phyloP scores from a whole-genome alignment of 441 rosid genomes.

The Rhodomyrtus psidioides region DNA sequence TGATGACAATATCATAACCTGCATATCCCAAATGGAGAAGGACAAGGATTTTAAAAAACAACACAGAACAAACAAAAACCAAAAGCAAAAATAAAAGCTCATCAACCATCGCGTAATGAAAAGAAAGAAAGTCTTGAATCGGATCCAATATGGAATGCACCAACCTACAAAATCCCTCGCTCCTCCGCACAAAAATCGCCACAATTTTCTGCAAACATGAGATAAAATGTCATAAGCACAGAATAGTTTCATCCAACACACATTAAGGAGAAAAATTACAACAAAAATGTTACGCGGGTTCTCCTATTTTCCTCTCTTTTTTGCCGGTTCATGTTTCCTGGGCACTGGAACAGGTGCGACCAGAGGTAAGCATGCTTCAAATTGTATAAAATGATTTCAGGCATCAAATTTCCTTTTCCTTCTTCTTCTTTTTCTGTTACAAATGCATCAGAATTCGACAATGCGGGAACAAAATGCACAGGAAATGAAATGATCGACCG shows the following conservation, averaged over 20 bases:
- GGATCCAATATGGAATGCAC: neutral
- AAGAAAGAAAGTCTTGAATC: neutral
- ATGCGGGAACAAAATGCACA: neutral
- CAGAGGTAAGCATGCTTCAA: neutral
- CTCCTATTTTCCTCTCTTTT: neutral
- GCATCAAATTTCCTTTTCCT: neutral
- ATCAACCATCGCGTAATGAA: neutral
- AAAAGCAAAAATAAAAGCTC: neutral
- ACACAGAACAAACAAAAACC: neutral
- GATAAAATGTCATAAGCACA: neutral
- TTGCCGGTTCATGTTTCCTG: neutral
- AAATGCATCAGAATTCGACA: neutral
- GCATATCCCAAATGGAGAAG: neutral
- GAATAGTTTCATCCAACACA: neutral
- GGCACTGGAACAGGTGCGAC: neutral
- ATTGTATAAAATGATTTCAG: neutral
- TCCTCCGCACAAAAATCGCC: constrained; percentile 55
- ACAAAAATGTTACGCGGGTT: neutral
- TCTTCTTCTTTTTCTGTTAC: neutral
- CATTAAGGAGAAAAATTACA: constrained; percentile 5
- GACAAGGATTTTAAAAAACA: neutral
- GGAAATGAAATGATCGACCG: neutral
- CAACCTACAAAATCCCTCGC: constrained; percentile 42
- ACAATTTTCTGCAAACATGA: constrained; percentile 11
- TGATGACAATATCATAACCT: constrained; percentile 14